Base-by-base conservation (phyloP, 2,329 filamentous ascomycete species). In the Phialophora verrucosa region DNA sequence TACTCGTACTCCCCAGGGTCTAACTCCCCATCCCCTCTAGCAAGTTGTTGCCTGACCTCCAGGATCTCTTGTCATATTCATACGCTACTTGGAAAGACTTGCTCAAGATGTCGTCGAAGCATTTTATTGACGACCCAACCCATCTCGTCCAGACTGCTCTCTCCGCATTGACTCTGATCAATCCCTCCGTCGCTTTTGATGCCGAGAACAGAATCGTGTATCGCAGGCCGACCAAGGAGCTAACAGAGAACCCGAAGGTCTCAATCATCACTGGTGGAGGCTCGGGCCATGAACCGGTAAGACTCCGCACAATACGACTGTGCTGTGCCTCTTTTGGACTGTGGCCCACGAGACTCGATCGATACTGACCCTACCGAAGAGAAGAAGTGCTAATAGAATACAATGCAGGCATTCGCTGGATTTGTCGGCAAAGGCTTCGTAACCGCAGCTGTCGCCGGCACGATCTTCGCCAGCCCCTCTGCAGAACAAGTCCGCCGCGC, bases 181-280 rank as follows among this genome's bases (percentile, higher is more conserved):
- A 97, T 78, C 94, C 94, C 8, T 90, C 90, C 42, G 82, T 96
- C 27, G 90, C 90, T 59, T 86, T 95, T 72, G 93, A 97, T 76
- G 78, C 81, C 32, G 82, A 87, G 59, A 91, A 96, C 82, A 97
- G 97, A 78, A 90, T 96, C 73, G 80, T 96, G 74, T 96, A 95
- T 81, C 86, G 87, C 63, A 86, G 90, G 20, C 89, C 87, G 25
- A 76, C 75, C 57, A 72, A 73, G 73, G 74, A 81, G 78, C 78
- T 79, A 67, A 71, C 83, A n/a, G 76, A 75, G 32, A 75, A 79
- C 32, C 77, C 83, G 17, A 87, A 91, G 74, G 92, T 97, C 53
- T 91, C 91, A 64, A 84, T 97, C 74, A 84, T 98, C 72, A 93
- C 91, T 1, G 94, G 94, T 70, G 94, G 94, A 71, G 94, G 94